These are phyloP conservation scores for Candida methanosorbosa DNA, from an alignment of 805 yeast species.

Conservation along the genomic window DNA sequence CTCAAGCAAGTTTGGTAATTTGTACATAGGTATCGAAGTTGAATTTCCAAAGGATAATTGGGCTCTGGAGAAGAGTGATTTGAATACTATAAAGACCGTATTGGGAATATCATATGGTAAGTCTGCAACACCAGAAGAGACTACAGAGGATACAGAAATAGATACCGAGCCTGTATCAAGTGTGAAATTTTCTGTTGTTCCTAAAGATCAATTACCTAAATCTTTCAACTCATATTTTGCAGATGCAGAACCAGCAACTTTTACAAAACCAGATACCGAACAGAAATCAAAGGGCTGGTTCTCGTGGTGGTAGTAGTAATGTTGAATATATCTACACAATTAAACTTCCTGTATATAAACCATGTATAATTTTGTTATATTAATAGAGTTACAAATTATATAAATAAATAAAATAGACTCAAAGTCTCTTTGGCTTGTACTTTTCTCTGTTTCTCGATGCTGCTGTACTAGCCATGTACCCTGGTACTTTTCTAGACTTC, in stretches of 20 bases:
- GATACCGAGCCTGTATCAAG: constrained; percentile 15
- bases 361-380: too few species aligned
- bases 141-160: constrained; percentile 10
- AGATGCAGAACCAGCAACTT: constrained; percentile 7
- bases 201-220: constrained; percentile 16
- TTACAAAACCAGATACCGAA: too few species aligned
- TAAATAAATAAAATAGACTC: neutral
- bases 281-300: neutral
- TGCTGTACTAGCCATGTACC: neutral
- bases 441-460: constrained; percentile 4
- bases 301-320: neutral
- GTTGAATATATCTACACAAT: neutral
- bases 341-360: too few species aligned
- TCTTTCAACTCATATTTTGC: constrained; percentile 19
- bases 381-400: neutral
- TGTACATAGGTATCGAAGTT: constrained; percentile 61
- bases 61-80: constrained; percentile 68
- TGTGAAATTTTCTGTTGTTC: constrained; percentile 13
- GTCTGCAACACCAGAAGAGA: constrained; percentile 1
- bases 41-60: constrained; percentile 83
- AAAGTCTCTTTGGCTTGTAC: constrained; percentile 15
- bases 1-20: constrained; percentile 45
- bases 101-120: constrained; percentile 29
- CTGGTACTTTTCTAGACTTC: neutral
- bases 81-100: constrained; percentile 41